Evolutionary conservation across 345 rosid genomes (phyloP), one percentile per base, ranked within the genome.

Genomic region (Odontarrhena argentea): DNA sequence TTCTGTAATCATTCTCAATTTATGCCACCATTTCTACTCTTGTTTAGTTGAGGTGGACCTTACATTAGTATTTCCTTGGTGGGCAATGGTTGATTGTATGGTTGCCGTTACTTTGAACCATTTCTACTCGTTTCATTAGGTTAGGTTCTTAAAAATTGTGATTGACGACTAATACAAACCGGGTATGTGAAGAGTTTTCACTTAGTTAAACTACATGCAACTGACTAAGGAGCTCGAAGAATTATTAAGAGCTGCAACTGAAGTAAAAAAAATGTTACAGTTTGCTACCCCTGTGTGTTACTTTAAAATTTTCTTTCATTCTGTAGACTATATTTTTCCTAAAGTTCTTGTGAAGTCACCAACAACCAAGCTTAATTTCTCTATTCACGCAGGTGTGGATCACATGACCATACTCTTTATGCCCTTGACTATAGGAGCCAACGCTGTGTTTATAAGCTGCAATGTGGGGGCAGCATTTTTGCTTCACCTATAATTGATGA

Each of bases 401-500:
- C 96, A 35, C 95, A 94, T 77, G 97, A 91, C 63, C 91, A 79
- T 61, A 83, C 77, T 76, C 74, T 94, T 53, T 94, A 94, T 75
- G 97, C 92, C 65, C 95, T 91, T 77, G 89, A 91, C 74, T 91
- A 88, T 75, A 82, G 44, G 76, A 85, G 71, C 50, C 81, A 71
- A 48, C 45, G 82, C 66, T 94, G 97, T 75, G 70, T 85, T 54
- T 87, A 80, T 75, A 83, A 55, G 77, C 83, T 88, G 78, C 70
- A 82, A 32, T 88, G 96, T 70, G 95, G 92, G 47, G 99, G 99
- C 48, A 94, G 99, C 61, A 83, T 94, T 73, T 94, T 80, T 74
- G 89, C 97, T 25, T 88, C 96, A 3, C 99, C 99, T 63, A 80
- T 84, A 73, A 76, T 94, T 78, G 96, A 91, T 60, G 87, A 91